These are phyloP conservation scores for Phytopythium kandeliae DNA, from an alignment of 352 stramenopile species.

Conservation along the genomic window DNA sequence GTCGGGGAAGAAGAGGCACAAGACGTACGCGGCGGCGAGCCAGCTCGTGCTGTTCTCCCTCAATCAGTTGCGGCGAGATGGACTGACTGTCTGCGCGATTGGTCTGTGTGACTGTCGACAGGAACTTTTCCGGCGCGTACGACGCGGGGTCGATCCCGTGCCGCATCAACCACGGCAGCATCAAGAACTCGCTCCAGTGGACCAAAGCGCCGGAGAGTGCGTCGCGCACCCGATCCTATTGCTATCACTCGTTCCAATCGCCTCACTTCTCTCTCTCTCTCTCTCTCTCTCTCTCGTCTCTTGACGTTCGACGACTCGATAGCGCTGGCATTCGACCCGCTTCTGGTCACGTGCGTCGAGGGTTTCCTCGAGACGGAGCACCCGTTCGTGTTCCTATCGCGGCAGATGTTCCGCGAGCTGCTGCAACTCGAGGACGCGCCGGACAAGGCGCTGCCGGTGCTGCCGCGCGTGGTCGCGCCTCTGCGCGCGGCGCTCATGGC, in stretches of 20 bases:
- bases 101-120: slow-evolving; percentile 9
- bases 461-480: slow-evolving; percentile 55
- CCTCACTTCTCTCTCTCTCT: no score
- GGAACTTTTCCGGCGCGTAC: slow-evolving; percentile 66
- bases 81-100: background rate
- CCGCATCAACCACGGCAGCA: slow-evolving; percentile 75
- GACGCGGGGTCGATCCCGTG: slow-evolving; percentile 65
- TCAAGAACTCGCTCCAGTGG: slow-evolving; percentile 71
- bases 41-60: no score
- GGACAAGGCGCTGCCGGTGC: slow-evolving; percentile 49
- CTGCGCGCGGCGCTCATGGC: slow-evolving; percentile 59
- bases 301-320: no score
- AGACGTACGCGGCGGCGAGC: slow-evolving; percentile 32
- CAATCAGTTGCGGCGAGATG: no score
- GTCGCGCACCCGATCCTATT: no score
- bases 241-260: no score
- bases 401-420: slow-evolving; percentile 66
- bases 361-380: slow-evolving; percentile 72
- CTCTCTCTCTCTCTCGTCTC: no score
- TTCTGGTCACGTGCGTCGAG: slow-evolving; percentile 69
- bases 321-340: slow-evolving; percentile 56
- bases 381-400: slow-evolving; percentile 74
- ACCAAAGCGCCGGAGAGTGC: slow-evolving; percentile 53
- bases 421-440: slow-evolving; percentile 51
- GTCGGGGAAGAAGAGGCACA: slow-evolving; percentile 68